Base-by-base conservation (phyloP, 768 basidiomycete species). In the Macrolepiota albuminosa region DNA sequence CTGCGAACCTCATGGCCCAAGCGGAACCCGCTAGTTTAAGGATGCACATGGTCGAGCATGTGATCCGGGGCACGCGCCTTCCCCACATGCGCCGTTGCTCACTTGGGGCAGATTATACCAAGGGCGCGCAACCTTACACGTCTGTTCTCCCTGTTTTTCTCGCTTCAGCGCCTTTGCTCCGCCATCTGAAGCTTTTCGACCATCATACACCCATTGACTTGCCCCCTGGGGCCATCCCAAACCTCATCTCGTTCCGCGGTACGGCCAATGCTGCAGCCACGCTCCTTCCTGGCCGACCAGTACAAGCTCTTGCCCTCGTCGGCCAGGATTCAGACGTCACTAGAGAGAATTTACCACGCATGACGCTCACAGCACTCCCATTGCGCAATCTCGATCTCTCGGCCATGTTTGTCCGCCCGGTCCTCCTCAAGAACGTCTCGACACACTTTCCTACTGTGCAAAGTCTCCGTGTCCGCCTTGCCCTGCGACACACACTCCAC, bases 401-500 rank as follows among this genome's bases (percentile, higher is more conserved):
- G 59, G 78, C 78, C 39, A 84, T 86, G 77, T 78, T 79, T 56
- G 82, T 81, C 56, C 82, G 85, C 29, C 84, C 84, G 36, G 69
- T 75, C 57, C 76, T 85, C 45, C 74, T 87, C 55, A 78, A 82
- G 58, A 82, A 81, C 67, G 71, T 87, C 66, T 81, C 85, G 49
- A 73, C 71, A 18, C 75, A 81, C 68, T 74, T 87, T 51, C 72
- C 76, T 51, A 73, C 74, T 51, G 68, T 88, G 47, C 78, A 84
- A 67, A 73, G 70, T 45, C 74, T 87, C 66, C 78, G 78, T 59
- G 76, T 87, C 43, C 77, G 77, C 64, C 80, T 87, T 48, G 85
- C 86, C 21, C 73, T 88, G 37, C 74, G 86, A 40, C 85, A 88
- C 66, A 87, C 86, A 8, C 76, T 88, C 33, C 86, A 87, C 64